Evolutionary conservation across 139 green algal genomes (phyloP).

Genomic region (Klebsormidium nitens): DNA sequence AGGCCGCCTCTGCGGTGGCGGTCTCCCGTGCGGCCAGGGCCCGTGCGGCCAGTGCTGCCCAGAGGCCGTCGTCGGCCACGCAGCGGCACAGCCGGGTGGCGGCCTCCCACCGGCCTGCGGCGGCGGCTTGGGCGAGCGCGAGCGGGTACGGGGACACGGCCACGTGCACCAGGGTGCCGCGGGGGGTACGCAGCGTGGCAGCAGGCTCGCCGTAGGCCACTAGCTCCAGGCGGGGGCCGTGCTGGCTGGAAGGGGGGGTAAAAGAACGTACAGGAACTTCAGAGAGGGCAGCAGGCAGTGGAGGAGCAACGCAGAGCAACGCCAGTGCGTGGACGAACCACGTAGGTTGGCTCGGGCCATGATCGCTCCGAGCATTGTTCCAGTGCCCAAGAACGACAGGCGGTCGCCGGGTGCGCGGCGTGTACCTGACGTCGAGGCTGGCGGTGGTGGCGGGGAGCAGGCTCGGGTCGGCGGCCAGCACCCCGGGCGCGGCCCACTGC

Average conservation of each 20-base stretch:
- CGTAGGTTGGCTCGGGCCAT: no score
- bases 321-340: no score
- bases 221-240: no score
- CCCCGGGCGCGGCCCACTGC: constrained; percentile 17
- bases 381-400: no score
- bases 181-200: constrained; percentile 45
- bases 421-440: no score
- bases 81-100: constrained; percentile 67
- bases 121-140: constrained; percentile 57
- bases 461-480: background rate
- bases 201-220: no score
- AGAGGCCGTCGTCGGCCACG: constrained; percentile 64
- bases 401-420: no score
- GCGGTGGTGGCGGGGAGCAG: background rate
- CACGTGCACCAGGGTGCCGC: constrained; percentile 36
- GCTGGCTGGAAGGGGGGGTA: no score
- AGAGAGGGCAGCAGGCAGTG: no score
- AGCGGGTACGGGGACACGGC: constrained; percentile 47
- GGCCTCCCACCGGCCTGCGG: constrained; percentile 57
- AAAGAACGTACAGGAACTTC: no score
- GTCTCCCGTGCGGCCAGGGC: constrained; percentile 60
- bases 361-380: no score
- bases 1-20: constrained; percentile 61
- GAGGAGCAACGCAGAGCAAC: no score
- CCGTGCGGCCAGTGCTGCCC: constrained; percentile 65